A percentile compares a stretch with the other conserved stretches of the same genome.
These are phyloP conservation scores for Canariomyces notabilis DNA, from an alignment of 2,329 filamentous ascomycete genomes.

Conservation along the genomic window DNA sequence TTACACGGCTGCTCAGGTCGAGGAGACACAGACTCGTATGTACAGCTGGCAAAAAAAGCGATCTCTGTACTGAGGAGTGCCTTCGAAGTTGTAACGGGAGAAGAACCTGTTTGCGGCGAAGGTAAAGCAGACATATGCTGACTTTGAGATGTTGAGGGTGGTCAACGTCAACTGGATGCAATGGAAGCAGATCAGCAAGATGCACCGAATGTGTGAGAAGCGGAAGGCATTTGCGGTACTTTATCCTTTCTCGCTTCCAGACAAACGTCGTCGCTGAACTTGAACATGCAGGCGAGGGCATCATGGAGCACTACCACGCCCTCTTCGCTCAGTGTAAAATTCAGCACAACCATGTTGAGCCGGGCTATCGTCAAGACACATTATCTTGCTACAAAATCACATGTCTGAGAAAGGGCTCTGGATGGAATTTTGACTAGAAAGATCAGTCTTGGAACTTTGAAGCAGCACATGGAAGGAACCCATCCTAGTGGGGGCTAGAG, in stretches of 20 bases:
- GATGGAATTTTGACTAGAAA: no score
- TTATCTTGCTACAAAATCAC: background rate
- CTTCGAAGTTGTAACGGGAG: conserved; percentile 63
- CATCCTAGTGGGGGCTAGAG: no score
- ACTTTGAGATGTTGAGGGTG: conserved; percentile 73
- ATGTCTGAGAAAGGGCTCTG: no score
- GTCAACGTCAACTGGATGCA: conserved; percentile 60
- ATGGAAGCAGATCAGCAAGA: background rate
- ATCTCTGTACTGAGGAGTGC: conserved; percentile 44
- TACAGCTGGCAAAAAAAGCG: conserved; percentile 72
- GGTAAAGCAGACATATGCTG: conserved; percentile 69
- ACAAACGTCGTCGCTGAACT: conserved; percentile 75
- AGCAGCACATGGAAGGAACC: no score
- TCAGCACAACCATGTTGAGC: conserved; percentile 54
- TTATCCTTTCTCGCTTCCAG: conserved; percentile 66
- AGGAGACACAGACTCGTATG: conserved; percentile 49
- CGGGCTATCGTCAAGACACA: background rate
- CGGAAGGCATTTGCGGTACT: conserved; percentile 36
- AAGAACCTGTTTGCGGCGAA: conserved; percentile 67
- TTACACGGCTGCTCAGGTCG: background rate
- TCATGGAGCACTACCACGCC: conserved; percentile 67
- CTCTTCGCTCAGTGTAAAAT: conserved; percentile 69
- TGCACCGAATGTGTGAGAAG: background rate
- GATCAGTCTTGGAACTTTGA: no score
- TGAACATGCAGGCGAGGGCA: conserved; percentile 66